phyloP scores from a whole-genome alignment of 2,329 filamentous ascomycete species.

The Aspergillus sp. region DNA sequence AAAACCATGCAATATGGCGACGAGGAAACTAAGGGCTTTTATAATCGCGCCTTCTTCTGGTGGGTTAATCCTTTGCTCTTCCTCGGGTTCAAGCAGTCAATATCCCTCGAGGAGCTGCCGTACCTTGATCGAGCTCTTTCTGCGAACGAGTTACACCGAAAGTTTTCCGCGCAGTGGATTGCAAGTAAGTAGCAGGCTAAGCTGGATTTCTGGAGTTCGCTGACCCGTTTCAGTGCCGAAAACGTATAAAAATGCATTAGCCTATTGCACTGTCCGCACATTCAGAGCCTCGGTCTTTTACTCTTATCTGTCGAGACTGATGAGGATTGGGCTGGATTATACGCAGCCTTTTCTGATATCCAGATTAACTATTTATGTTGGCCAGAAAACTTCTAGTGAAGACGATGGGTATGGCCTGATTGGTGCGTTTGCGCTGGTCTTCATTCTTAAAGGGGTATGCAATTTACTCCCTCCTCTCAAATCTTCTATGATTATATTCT shows the following conservation, averaged over 20 bases:
- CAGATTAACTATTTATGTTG: neutral
- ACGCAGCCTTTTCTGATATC: constrained; percentile 6
- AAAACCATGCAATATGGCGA: neutral
- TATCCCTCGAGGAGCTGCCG: constrained; percentile 6
- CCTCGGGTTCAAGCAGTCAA: neutral
- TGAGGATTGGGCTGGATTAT: neutral
- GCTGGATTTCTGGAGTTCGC: neutral
- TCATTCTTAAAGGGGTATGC: neutral
- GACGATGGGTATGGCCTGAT: neutral
- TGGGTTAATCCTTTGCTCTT: constrained; percentile 11
- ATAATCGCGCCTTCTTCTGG: constrained; percentile 11
- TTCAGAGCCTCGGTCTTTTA: neutral
- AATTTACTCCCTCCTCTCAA: neutral
- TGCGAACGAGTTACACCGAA: neutral
- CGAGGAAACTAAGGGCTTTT: neutral
- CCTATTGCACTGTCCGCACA: neutral
- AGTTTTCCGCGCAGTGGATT: neutral
- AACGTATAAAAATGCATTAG: neutral
- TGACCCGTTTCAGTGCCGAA: neutral
- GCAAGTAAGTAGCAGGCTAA: neutral
- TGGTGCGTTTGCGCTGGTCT: neutral
- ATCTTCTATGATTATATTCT: too few relatives aligned
- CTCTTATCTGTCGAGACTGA: neutral
- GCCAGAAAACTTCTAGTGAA: neutral
- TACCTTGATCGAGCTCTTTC: constrained; percentile 6